Base-by-base conservation (phyloP, 2,329 filamentous ascomycete genomes). In the Penicillium oxalicum region DNA sequence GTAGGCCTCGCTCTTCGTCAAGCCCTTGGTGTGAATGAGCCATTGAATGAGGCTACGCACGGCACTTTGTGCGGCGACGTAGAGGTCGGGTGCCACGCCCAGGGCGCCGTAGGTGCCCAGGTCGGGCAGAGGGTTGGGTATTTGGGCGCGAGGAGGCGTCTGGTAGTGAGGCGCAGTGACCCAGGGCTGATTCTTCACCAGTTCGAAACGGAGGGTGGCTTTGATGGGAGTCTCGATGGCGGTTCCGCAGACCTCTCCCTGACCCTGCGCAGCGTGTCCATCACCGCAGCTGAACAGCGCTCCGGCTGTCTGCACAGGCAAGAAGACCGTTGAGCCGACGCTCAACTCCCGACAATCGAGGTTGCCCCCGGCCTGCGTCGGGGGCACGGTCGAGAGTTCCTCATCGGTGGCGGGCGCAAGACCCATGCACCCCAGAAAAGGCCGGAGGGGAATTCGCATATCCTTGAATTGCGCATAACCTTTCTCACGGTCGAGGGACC, bases 181-280 rank as follows among this genome's bases (percentile, higher is more conserved):
- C 70, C 71, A 77, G 9, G 65, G 57, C 54, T 70, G 74, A 43
- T 68, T 65, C 59, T 76, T 77, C 48, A 73, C 67, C 5, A 79
- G 63, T 3, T 71, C 74, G 33, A 80, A 68, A n/a, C 72, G 69
- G 32, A 80, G 55, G 0, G 70, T 71, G 0, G 76, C 77, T 49
- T 65, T 70, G 64, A 78, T 74, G 1, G 75, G 70, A 26, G 76
- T 79, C 66, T 80, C 77, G 54, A 80, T 77, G 5, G 77, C 77
- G n/a, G 75, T 77, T 5, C 77, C 76, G 53, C 76, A 79, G 24
- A 79, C 73, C 54, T 79, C 77, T 3, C 77, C 77, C 50, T 78
- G 75, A 3, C 77, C 77, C 56, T 80, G 77, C 0, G 75, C 76
- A 3, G 75, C 76, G 58, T 80, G 77, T 0, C 76, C 77, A 56